Base-by-base conservation (phyloP, 345 rosid genomes). In the Populus euphratica region DNA sequence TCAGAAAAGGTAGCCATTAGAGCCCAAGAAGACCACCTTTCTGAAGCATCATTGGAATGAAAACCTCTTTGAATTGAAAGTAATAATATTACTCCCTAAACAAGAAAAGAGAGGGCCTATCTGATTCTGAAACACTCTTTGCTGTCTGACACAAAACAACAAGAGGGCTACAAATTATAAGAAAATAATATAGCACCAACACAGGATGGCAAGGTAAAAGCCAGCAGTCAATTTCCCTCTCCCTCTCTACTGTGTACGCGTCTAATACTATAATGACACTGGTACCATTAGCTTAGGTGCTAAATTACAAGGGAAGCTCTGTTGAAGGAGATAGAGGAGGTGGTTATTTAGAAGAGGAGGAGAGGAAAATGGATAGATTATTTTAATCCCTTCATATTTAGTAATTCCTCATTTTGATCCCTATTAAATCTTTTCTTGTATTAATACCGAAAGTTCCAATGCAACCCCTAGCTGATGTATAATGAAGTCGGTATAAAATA, bases 1-100 rank as follows among this genome's bases (percentile, higher is more conserved):
- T 79, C 70, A 70, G 59, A 77, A 78, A 65, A 73, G 73, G 78
- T 31, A 49, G 80, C 49, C 82, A 81, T 79, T 76, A 68, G 36
- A 77, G 49, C 25, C 69, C 69, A 79, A 7, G 77, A 61, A 77
- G 50, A 47, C 23, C 59, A 68, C 75, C 67, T 36, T 44, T 67
- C 9, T 20, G 38, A 36, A 47, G 56, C 8, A 33, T 1, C 49
- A 23, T 6, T 69, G 72, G n/a, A 59, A 59, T 59, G 25, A 10
- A 69, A 43, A 21, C 27, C 47, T 41, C 72, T 9, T 54, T 14
- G 3, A 43, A 18, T n/a, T 43, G 44, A 74, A 7, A 69, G 43
- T 62, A 69, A 77, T 33, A 64, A 47, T 27, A 20, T 4, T 3
- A 69, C 68, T 35, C n/a, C 52, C 33, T 23, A 10, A 35, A 16